Evolutionary conservation across 1,284 basidiomycete species (phyloP), one percentile per base, ranked within the genome.

Genomic region (Ceratobasidium theobromae): DNA sequence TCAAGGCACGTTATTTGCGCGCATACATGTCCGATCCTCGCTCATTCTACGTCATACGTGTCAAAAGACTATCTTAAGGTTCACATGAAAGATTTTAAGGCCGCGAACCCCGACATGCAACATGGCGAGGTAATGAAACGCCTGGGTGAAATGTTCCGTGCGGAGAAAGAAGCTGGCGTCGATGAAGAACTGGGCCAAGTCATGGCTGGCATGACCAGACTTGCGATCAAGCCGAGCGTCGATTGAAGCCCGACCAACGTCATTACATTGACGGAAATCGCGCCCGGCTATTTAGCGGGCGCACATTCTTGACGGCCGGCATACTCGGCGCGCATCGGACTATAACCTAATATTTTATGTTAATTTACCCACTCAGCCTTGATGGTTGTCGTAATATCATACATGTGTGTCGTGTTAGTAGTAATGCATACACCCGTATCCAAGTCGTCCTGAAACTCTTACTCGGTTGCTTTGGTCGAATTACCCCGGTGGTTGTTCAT

Each of bases 1-100:
- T 38, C 45, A 54, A 58, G 53, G 46, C 40, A 51, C 46, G 46
- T 40, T 4, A 23, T 11, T 45, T 25, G 11, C 27, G 16, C 28
- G 14, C 27, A 21, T 33, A 35, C 23, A 14, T 32, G 33, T 18
- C 3, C 21, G 5, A n/a, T 40, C 23, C 21, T 55, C 43, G 25
- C 23, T 27, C 28, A 45, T 11, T 60, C 46, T 30, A 16, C 38
- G 33, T 14, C 14, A 21, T n/a, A n/a, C n/a, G n/a, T n/a, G n/a
- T n/a, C n/a, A n/a, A n/a, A n/a, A 70, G 68, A 64, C 18, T 70
- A 69, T 38, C 66, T 70, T 35, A 69, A 69, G 27, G 48, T 58
- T 23, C 55, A 66, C 33, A 43, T 70, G 23, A 52, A 66, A 25
- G 23, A 69, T 8, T 53, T 70, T 30, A 66, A 67, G 23, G 49